These are phyloP conservation scores for Leptosphaerulina australis DNA, from an alignment of 2,329 filamentous ascomycete genomes.

Conservation along the genomic window DNA sequence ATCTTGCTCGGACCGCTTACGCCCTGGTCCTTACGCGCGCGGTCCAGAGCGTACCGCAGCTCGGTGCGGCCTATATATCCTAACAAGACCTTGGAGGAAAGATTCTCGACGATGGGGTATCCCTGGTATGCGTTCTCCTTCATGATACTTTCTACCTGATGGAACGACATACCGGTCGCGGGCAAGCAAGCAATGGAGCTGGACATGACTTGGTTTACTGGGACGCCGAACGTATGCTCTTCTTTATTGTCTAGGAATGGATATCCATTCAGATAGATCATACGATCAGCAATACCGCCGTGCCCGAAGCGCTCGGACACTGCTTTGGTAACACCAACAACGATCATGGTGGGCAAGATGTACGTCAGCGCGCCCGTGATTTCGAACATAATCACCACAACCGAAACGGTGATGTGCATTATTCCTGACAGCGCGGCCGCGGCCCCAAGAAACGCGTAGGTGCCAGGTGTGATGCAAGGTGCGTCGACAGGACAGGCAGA, in stretches of 20 bases:
- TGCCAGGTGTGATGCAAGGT: conserved; percentile 95
- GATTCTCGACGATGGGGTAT: conserved; percentile 86
- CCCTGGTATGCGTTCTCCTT: conserved; percentile 84
- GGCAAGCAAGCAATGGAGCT: conserved; percentile 75
- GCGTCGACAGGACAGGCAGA: conserved; percentile 86
- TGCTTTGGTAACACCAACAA: conserved; percentile 94
- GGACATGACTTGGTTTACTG: conserved; percentile 90
- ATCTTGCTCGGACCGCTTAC: conserved; percentile 58
- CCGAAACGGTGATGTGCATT: conserved; percentile 96
- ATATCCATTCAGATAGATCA: conserved; percentile 99
- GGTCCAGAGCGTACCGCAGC: conserved; percentile 85
- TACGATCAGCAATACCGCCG: conserved; percentile 93
- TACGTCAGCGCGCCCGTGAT: conserved; percentile 96
- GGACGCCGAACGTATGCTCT: conserved; percentile 93
- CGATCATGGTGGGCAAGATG: conserved; percentile 98
- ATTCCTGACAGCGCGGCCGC: conserved; percentile 91
- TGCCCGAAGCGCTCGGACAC: conserved; percentile 91
- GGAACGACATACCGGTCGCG: conserved; percentile 73
- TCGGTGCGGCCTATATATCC: conserved; percentile 95
- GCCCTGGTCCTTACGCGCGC: conserved; percentile 71
- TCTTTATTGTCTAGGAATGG: conserved; percentile 97
- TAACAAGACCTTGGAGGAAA: conserved; percentile 71
- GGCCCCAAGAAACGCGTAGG: conserved; percentile 93
- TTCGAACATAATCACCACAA: conserved; percentile 99
- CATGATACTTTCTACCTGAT: conserved; percentile 77